Base-by-base conservation (phyloP, 2,329 filamentous ascomycete genomes). In the Colletotrichum noveboracense region DNA sequence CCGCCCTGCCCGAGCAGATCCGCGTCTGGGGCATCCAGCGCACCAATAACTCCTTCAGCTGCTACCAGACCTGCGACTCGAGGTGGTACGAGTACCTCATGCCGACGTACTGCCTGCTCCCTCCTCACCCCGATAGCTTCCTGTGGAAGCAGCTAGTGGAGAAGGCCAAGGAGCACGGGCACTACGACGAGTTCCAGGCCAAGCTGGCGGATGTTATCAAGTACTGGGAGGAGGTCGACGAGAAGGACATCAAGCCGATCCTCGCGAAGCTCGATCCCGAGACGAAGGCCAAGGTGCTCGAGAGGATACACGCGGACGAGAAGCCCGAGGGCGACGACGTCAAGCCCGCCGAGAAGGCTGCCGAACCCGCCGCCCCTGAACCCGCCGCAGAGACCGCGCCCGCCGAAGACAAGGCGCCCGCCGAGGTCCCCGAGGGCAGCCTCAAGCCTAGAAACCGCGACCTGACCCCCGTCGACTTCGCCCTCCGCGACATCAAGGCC, bases 81-180 rank as follows among this genome's bases (percentile, higher is more conserved):
- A 91, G 97, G 79, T 97, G 96, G 89, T 99, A 99, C 86, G 97
- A 99, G 86, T 99, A 99, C 83, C 88, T 99, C 68, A 95, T 99
- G 84, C 97, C 97, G 4, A 97, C 94, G 56, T 96, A 98, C 85
- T 95, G 94, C 72, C 94, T 99, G 79, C 87, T 99, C 36, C 97
- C 97, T 24, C 97, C 97, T 0, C 96, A 98, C 82, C 96, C 96
- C 0, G 93, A 94, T 77, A 97, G 95, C 76, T 98, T 91, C 83
- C 85, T 99, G 43, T 96, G 95, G 10, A 94, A 93, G 85, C 95
- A 95, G 82, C 87, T 98, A n/a, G 90, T 92, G n/a, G 92, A 96
- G 80, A 87, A 92, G 69, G 95, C 95, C 1, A 93, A 94, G 82
- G 92, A 95, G 82, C 91, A 94, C 67, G 92, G 92, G 2, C 92